Percentiles rank a stretch among this genome's conserved stretches.
Evolutionary conservation across 2,329 filamentous ascomycete genomes (phyloP).

Genomic region (Karstenula rhodostoma): DNA sequence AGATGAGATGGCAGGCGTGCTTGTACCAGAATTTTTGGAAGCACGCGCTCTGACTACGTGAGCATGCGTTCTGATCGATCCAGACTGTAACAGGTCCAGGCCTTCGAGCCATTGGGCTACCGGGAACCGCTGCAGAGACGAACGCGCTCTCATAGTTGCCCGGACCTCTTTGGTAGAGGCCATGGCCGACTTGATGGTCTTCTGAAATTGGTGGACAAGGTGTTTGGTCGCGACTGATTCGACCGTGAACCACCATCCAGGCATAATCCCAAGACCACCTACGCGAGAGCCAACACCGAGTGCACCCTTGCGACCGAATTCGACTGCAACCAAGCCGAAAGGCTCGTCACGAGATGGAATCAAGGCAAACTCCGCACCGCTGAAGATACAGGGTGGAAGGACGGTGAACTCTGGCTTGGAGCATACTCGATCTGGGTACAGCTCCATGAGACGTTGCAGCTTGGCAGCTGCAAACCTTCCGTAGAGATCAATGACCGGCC

Average conservation of each 20-base stretch:
- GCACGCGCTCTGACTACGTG: constrained; percentile 32
- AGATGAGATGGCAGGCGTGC: constrained; percentile 14
- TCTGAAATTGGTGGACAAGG: constrained; percentile 70
- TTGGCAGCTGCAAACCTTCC: constrained; percentile 73
- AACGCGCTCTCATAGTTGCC: constrained; percentile 70
- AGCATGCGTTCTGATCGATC: constrained; percentile 65
- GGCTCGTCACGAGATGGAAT: constrained; percentile 75
- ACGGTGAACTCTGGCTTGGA: constrained; percentile 74
- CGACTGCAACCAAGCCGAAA: constrained; percentile 73
- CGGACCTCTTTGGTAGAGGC: constrained; percentile 64
- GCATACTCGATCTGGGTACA: constrained; percentile 71
- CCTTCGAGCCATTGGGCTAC: constrained; percentile 73
- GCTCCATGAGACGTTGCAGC: constrained; percentile 69
- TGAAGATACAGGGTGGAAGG: constrained; percentile 72
- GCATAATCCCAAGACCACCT: constrained; percentile 73
- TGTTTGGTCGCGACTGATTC: constrained; percentile 71
- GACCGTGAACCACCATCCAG: constrained; percentile 75
- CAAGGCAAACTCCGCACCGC: constrained; percentile 72
- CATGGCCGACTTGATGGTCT: constrained; percentile 68
- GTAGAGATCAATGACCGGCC: constrained; percentile 72
- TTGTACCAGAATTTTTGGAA: constrained; percentile 7
- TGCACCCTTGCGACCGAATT: constrained; percentile 73
- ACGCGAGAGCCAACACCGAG: constrained; percentile 72
- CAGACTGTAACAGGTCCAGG: constrained; percentile 68
- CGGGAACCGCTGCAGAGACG: constrained; percentile 71